Evolutionary conservation across 2,329 filamentous ascomycete genomes (phyloP), one percentile per base, ranked within the genome.

Genomic region (Tolypocladium sp.): DNA sequence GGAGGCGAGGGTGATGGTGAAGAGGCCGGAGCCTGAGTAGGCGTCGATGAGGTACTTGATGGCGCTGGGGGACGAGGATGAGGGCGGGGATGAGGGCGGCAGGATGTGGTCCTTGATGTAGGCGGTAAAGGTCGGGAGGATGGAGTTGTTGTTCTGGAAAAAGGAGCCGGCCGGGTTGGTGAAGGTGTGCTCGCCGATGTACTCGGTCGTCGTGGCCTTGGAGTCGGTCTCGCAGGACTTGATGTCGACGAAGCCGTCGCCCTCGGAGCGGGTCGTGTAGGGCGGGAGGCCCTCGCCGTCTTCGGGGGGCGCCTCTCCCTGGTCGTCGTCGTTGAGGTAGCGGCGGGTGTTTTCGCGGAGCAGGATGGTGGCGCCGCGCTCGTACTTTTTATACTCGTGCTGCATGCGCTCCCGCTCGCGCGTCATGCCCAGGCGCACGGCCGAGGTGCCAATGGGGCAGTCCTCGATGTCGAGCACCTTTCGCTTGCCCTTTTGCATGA

Each of bases 81-180:
- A 66, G 40, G 67, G 59, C 3, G 80, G 74, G 0, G 86, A 51
- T 86, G 2, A 92, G 79, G 80, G 75, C 0, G 86, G 87, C 2
- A 92, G 79, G 68, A 93, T 89, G 73, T 89, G 84, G 42, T 89
- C 81, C 63, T 91, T 89, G 71, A 97, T 90, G 77, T 95, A 96
- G 64, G 85, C 82, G 17, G 92, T 96, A 75, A 97, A 96, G 20
- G 79, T 76, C 37, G 90, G 86, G 30, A 99, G 87, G 74, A 99
- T 97, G 58, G 92, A 95, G 79, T 97, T 97, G 82, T 99, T 99
- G 81, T 99, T 99, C 71, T 99, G 94, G 83, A 99, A 99, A 79
- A 99, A 99, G 57, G 91, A 86, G 61, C 92, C 92, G 13, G 94
- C 94, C 3, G 90, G 91, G 77, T 96, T 97, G 71, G 87, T 87